Percentiles rank a stretch among this genome's conserved stretches.
phyloP scores from a whole-genome alignment of 257 asterid species.

The Avicennia marina region DNA sequence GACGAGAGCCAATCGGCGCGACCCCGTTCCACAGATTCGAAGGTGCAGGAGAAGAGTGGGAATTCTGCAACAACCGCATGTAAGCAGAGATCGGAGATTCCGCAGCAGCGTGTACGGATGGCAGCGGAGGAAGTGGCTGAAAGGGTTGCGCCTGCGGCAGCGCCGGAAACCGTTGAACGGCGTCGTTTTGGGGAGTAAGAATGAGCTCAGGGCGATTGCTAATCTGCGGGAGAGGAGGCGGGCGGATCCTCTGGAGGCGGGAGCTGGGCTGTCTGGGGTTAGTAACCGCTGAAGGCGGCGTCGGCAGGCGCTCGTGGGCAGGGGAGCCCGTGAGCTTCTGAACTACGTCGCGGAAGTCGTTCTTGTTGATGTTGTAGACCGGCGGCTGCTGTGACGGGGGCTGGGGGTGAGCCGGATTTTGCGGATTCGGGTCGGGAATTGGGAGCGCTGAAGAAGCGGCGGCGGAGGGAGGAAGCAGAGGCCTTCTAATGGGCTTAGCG shows the following conservation, averaged over 20 bases:
- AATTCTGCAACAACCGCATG: slow-evolving; percentile 34
- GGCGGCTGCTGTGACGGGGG: slow-evolving; percentile 68
- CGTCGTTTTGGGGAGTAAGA: slow-evolving; percentile 18
- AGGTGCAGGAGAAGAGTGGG: slow-evolving; percentile 12
- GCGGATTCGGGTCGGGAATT: slow-evolving; percentile 25
- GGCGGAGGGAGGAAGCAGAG: slow-evolving; percentile 18
- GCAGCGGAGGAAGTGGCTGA: slow-evolving; percentile 61
- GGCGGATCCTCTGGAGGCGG: slow-evolving; percentile 81
- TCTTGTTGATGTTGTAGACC: slow-evolving; percentile 78
- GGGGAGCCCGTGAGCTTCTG: slow-evolving; percentile 91
- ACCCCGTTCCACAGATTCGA: slow-evolving; percentile 24
- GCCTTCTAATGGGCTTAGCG: slow-evolving; percentile 36
- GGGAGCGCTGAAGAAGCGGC: slow-evolving; percentile 7
- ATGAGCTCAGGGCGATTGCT: slow-evolving; percentile 40
- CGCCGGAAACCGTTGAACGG: slow-evolving; percentile 31
- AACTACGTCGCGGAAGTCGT: slow-evolving; percentile 81
- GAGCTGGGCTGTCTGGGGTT: slow-evolving; percentile 63
- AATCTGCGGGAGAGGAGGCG: slow-evolving; percentile 80
- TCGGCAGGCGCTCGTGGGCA: slow-evolving; percentile 52
- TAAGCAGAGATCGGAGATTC: slow-evolving; percentile 43
- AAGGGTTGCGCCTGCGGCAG: slow-evolving; percentile 36
- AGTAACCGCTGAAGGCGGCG: slow-evolving; percentile 46
- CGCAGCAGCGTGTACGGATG: slow-evolving; percentile 35
- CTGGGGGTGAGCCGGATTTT: slow-evolving; percentile 15
- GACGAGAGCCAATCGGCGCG: slow-evolving; percentile 15